These are phyloP conservation scores for Suhomyces xylopsoci DNA, from an alignment of 805 yeast genomes.

Conservation along the genomic window DNA sequence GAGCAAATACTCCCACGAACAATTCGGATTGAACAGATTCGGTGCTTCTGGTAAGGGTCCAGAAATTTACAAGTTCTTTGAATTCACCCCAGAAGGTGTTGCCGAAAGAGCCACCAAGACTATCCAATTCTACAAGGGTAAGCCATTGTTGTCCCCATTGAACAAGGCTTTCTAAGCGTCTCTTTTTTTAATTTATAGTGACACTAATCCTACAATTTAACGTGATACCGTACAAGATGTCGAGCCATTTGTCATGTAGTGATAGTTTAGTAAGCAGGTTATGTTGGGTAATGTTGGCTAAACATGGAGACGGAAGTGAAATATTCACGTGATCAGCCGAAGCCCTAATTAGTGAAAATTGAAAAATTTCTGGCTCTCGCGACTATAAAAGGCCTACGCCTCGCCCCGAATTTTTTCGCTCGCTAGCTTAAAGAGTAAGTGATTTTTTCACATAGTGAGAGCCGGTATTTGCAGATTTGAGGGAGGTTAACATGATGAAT, in stretches of 20 bases:
- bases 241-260: not conserved
- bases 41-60: slow-evolving; percentile 94
- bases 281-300: too few relatives aligned
- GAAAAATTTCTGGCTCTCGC: not conserved
- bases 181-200: not conserved
- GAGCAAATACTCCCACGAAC: slow-evolving; percentile 94
- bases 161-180: slow-evolving; percentile 63
- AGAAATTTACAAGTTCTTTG: slow-evolving; percentile 80
- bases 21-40: slow-evolving; percentile 91
- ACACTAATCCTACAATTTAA: not conserved
- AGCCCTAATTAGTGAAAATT: not conserved
- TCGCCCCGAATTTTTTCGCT: not conserved
- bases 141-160: slow-evolving; percentile 69
- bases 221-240: not conserved
- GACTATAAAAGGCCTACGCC: not conserved
- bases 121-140: slow-evolving; percentile 78
- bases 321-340: not conserved
- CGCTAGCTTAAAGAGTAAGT: not conserved
- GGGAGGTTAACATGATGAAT: slow-evolving; percentile 32
- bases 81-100: slow-evolving; percentile 90
- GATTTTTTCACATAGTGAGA: not conserved
- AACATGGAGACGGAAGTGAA: not conserved
- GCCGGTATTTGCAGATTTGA: not conserved
- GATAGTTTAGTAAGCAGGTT: not conserved
- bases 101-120: slow-evolving; percentile 82